Evolutionary conservation across 768 basidiomycete genomes (phyloP), one percentile per base, ranked within the genome.

Genomic region (Strobilomyces dryophilus): DNA sequence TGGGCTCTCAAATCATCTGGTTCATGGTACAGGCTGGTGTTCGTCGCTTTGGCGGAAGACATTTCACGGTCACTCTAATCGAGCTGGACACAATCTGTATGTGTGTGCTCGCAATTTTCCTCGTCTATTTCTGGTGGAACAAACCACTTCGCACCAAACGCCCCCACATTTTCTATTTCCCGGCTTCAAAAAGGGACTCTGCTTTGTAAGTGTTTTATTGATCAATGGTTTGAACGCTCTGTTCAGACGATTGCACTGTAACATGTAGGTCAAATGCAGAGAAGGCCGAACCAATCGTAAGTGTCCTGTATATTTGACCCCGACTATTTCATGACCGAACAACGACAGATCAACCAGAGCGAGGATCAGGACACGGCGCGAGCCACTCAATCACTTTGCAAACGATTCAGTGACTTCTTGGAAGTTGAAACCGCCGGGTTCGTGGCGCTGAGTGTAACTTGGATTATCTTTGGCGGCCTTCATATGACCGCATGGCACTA

Each of bases 11-110:
- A 14, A 3, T 52, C 15, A 4, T 36, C 26, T 52, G 50, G 47
- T 54, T 54, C 14, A 12, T 12, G 8, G 4, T 40, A 8, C 46
- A 52, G 24, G 21, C 18, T 6, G 35, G 20, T 26, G 45, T 34
- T 18, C 35, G 54, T 26, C 15, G 11, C 12, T 9, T 17, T 4
- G 20, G 21, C 14, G 8, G 8, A 29, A 9, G 29, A 6, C 29
- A 29, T 32, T 31, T 49, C 10, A 15, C 5, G 2, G 11, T 54
- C 43, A 54, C 53, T 1, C 29, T 54, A 18, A 26, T 54, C 43
- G 49, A 54, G 27, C 43, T 51, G 2, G 53, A 54, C 37, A 54
- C 44, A 5, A n/a, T 51, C 3, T 54, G 43, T 32, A 51, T 54
- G 44, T 44, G 29, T 12, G 10, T 27, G 0, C 31, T 54, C 9